phyloP scores from a whole-genome alignment of 139 green algal species.

The Micromonas commoda region DNA sequence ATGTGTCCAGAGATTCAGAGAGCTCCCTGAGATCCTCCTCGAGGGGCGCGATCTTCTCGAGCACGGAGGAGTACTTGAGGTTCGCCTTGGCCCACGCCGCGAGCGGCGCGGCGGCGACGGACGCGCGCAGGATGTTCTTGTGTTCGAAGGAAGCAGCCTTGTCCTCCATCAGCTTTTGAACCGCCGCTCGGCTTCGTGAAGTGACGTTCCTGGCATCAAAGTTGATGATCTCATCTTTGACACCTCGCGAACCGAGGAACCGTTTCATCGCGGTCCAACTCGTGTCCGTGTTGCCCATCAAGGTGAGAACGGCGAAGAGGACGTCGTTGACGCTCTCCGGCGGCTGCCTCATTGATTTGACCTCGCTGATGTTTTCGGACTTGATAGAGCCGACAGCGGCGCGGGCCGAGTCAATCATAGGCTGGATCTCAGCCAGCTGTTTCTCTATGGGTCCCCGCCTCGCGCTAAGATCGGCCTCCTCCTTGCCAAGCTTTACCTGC shows the following conservation, averaged over 20 bases:
- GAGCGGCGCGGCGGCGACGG: conserved; percentile 66
- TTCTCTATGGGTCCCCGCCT: conserved; percentile 50
- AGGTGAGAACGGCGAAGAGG: conserved; percentile 67
- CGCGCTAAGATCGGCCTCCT: conserved; percentile 45
- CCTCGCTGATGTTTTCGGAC: conserved; percentile 76
- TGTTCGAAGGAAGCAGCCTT: conserved; percentile 60
- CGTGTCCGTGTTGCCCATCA: conserved; percentile 70
- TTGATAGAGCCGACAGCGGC: conserved; percentile 71
- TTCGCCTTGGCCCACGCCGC: conserved; percentile 64
- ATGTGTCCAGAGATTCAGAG: conserved; percentile 45
- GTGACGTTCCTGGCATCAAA: conserved; percentile 61
- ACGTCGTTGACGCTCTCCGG: conserved; percentile 62
- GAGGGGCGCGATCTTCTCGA: conserved; percentile 58
- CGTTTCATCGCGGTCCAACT: conserved; percentile 77
- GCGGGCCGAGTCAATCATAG: conserved; percentile 63
- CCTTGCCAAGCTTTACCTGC: conserved; percentile 45
- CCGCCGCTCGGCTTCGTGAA: not conserved
- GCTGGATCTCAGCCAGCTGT: conserved; percentile 66
- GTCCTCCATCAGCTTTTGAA: conserved; percentile 31
- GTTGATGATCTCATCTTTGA: conserved; percentile 67
- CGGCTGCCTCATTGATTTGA: conserved; percentile 68
- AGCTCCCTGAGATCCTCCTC: conserved; percentile 54
- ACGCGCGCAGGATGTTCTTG: conserved; percentile 59
- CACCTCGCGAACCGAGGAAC: conserved; percentile 59
- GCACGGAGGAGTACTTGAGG: conserved; percentile 45